These are phyloP conservation scores for Fragaria vesca DNA, from an alignment of 306 rosid species.

Conservation along the genomic window DNA sequence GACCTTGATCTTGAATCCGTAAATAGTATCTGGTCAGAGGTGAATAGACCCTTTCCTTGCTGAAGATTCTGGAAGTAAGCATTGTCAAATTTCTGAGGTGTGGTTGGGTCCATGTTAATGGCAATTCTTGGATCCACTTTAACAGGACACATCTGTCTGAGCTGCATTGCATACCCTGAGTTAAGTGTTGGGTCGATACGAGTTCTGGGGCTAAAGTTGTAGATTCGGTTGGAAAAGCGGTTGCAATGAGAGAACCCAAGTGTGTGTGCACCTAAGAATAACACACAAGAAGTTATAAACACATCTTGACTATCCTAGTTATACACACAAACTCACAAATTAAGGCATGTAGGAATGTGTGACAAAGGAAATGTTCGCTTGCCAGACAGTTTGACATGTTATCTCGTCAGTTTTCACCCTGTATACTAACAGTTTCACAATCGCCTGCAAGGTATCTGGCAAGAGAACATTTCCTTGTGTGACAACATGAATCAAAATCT, in stretches of 20 bases:
- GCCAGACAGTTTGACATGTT: background rate
- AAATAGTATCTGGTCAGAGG: constrained; percentile 33
- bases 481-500: background rate
- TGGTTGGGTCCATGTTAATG: constrained; percentile 44
- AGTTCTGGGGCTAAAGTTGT: constrained; percentile 19
- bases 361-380: background rate
- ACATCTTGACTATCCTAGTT: background rate
- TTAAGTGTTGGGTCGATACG: constrained; percentile 33
- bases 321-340: background rate
- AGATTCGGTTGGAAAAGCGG: constrained; percentile 36
- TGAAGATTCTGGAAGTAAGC: constrained; percentile 36
- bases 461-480: background rate
- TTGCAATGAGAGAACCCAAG: constrained; percentile 39
- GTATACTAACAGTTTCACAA: background rate
- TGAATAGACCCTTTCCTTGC: constrained; percentile 41
- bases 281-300: background rate
- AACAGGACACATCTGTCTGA: constrained; percentile 38
- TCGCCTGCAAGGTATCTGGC: too few relatives aligned
- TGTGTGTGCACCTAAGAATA: constrained; percentile 33
- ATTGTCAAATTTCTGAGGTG: constrained; percentile 35
- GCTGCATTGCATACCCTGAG: constrained; percentile 29
- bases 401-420: background rate
- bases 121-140: constrained; percentile 41
- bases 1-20: constrained; percentile 28
- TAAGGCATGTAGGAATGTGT: background rate